Evolutionary conservation across 2,329 filamentous ascomycete species (phyloP).

Genomic region (Sporothrix schenckii): DNA sequence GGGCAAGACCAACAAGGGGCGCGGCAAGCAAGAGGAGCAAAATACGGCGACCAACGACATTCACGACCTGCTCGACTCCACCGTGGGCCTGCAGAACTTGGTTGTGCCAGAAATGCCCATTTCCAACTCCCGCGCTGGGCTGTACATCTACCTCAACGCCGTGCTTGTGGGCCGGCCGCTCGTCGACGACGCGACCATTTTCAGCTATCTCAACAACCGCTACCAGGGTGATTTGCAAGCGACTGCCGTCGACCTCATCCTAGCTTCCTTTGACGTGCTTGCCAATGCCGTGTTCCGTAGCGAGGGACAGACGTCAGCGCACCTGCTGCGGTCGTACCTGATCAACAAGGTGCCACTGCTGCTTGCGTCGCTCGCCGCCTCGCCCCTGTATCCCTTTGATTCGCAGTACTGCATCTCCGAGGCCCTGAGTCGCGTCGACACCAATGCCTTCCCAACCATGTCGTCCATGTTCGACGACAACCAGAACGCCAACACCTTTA

Average conservation of each 20-base stretch:
- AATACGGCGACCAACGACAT: slow-evolving; percentile 54
- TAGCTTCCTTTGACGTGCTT: slow-evolving; percentile 86
- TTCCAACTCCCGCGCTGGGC: slow-evolving; percentile 74
- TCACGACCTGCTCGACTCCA: slow-evolving; percentile 61
- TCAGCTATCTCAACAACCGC: slow-evolving; percentile 80
- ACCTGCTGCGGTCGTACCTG: slow-evolving; percentile 82
- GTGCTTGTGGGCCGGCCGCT: slow-evolving; percentile 82
- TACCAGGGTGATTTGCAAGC: slow-evolving; percentile 77
- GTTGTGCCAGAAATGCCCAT: slow-evolving; percentile 67
- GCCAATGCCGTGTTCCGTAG: slow-evolving; percentile 79
- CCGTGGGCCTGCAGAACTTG: slow-evolving; percentile 59
- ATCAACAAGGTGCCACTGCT: slow-evolving; percentile 67
- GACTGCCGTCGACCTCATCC: slow-evolving; percentile 78
- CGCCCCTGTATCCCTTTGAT: slow-evolving; percentile 73
- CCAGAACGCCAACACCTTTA: slow-evolving; percentile 61
- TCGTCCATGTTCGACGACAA: slow-evolving; percentile 63
- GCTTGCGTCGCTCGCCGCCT: slow-evolving; percentile 52
- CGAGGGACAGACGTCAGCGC: slow-evolving; percentile 61
- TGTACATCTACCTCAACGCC: slow-evolving; percentile 84
- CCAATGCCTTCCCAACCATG: slow-evolving; percentile 69
- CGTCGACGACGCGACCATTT: slow-evolving; percentile 76
- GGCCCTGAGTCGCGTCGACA: slow-evolving; percentile 79
- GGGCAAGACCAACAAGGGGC: slow-evolving; percentile 41
- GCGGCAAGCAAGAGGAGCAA: slow-evolving; percentile 51
- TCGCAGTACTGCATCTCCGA: slow-evolving; percentile 69